Evolutionary conservation across 495 filamentous ascomycete species (phyloP).

Genomic region (Friedmanniomyces simplex): DNA sequence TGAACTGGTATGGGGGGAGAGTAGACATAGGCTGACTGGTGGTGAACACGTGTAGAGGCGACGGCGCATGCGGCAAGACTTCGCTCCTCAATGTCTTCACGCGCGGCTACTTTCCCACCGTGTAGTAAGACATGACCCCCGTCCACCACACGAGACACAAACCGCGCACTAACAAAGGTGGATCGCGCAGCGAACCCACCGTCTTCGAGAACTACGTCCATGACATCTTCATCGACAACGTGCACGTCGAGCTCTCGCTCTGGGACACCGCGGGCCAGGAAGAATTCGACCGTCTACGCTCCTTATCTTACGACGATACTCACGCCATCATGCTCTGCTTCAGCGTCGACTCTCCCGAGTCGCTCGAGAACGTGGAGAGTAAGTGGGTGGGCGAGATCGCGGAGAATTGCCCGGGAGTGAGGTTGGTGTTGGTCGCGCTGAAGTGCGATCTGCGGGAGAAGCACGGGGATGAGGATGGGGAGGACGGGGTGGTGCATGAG

Average conservation of each 20-base stretch:
- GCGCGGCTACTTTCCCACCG: constrained; percentile 94
- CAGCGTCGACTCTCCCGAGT: constrained; percentile 89
- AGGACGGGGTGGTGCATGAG: constrained; percentile 41
- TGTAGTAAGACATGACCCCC: constrained; percentile 54
- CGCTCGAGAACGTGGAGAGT: constrained; percentile 92
- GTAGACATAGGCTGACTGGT: constrained; percentile 1
- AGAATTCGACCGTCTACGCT: constrained; percentile 94
- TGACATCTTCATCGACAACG: constrained; percentile 95
- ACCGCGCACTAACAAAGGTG: constrained; percentile 26
- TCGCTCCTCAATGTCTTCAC: constrained; percentile 97
- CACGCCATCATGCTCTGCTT: constrained; percentile 99
- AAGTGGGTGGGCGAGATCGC: constrained; percentile 98
- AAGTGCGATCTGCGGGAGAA: constrained; percentile 91
- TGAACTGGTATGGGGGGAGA: not conserved
- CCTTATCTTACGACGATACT: constrained; percentile 93
- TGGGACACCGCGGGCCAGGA: constrained; percentile 99
- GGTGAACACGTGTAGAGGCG: constrained; percentile 52
- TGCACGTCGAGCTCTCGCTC: constrained; percentile 90
- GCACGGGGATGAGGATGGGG: constrained; percentile 46
- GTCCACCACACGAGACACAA: not conserved
- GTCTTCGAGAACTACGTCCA: constrained; percentile 99
- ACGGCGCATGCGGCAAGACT: constrained; percentile 97
- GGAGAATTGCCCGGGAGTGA: constrained; percentile 91
- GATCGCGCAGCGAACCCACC: constrained; percentile 63
- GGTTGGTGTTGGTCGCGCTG: constrained; percentile 87